phyloP scores from a whole-genome alignment of 2,329 filamentous ascomycete genomes.

The Trichoderma afroharzianum region DNA sequence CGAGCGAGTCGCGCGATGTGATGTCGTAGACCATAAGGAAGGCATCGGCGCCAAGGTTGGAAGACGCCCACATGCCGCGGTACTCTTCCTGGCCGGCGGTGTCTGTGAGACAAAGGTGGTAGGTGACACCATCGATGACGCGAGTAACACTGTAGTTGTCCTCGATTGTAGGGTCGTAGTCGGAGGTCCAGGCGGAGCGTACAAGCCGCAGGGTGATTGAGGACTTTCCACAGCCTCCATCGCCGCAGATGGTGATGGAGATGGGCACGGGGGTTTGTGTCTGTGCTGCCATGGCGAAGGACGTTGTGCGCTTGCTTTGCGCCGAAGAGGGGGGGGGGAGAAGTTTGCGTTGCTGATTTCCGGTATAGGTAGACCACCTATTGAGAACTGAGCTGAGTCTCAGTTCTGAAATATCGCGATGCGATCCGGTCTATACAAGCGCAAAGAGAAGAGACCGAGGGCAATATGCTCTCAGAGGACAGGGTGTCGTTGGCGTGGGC shows the following conservation, averaged over 20 bases:
- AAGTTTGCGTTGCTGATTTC: background rate
- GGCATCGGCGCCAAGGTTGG: slow-evolving; percentile 74
- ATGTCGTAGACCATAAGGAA: slow-evolving; percentile 89
- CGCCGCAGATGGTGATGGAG: slow-evolving; percentile 80
- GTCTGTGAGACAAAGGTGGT: slow-evolving; percentile 76
- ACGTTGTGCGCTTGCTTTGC: background rate
- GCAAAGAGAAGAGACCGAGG: slow-evolving; percentile 28
- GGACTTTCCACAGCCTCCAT: slow-evolving; percentile 81
- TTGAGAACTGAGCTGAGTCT: background rate
- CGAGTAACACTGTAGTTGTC: slow-evolving; percentile 84
- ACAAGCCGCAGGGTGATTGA: slow-evolving; percentile 81
- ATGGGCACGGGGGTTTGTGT: slow-evolving; percentile 48
- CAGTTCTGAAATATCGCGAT: background rate
- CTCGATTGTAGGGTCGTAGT: slow-evolving; percentile 78
- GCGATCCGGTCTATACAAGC: background rate
- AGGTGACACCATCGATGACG: slow-evolving; percentile 73
- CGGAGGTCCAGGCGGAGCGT: slow-evolving; percentile 77
- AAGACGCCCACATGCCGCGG: slow-evolving; percentile 77
- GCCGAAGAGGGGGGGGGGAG: background rate
- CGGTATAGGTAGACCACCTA: background rate
- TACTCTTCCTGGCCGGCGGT: slow-evolving; percentile 90
- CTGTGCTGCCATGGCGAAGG: background rate
- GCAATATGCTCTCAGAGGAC: background rate
- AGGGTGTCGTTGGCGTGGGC: background rate
- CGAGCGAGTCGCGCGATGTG: slow-evolving; percentile 64